Conservation (phyloP, 2,329 filamentous ascomycete species). For the Fusarium globosum region DNA sequence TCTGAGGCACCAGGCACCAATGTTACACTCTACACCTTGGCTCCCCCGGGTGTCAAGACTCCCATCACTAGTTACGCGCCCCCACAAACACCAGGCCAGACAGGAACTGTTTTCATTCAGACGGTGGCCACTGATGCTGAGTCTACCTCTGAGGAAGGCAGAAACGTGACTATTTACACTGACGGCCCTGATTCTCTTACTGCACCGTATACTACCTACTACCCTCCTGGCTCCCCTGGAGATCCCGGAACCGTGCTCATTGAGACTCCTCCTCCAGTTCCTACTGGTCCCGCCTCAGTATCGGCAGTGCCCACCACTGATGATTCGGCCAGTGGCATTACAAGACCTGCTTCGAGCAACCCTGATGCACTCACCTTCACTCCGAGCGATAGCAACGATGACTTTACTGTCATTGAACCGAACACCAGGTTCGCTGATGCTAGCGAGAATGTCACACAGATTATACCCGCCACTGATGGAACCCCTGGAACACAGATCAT, state of each 20-base stretch:
- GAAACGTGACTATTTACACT: constrained; percentile 20
- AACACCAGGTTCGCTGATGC: constrained; percentile 28
- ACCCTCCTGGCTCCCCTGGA: constrained; percentile 17
- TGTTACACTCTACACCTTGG: constrained; percentile 24
- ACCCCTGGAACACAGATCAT: constrained; percentile 26
- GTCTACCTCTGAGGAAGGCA: not conserved
- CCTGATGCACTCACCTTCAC: constrained; percentile 22
- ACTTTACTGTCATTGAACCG: constrained; percentile 28
- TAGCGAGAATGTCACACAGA: constrained; percentile 29
- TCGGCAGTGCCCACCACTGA: constrained; percentile 8
- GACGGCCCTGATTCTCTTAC: constrained; percentile 14
- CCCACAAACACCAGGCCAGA: constrained; percentile 17
- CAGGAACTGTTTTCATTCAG: constrained; percentile 27
- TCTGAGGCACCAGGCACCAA: constrained; percentile 9
- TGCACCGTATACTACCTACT: constrained; percentile 17
- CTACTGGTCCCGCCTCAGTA: constrained; percentile 6
- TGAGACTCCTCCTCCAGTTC: constrained; percentile 13
- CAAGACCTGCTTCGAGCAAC: constrained; percentile 9
- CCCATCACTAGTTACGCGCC: constrained; percentile 21
- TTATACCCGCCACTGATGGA: constrained; percentile 21
- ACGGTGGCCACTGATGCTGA: constrained; percentile 12
- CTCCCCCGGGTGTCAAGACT: constrained; percentile 5
- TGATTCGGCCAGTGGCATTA: not conserved
- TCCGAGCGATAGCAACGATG: constrained; percentile 22
- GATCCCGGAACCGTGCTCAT: constrained; percentile 31